Evolutionary conservation across 768 basidiomycete species (phyloP).

Genomic region (Panus rudis): DNA sequence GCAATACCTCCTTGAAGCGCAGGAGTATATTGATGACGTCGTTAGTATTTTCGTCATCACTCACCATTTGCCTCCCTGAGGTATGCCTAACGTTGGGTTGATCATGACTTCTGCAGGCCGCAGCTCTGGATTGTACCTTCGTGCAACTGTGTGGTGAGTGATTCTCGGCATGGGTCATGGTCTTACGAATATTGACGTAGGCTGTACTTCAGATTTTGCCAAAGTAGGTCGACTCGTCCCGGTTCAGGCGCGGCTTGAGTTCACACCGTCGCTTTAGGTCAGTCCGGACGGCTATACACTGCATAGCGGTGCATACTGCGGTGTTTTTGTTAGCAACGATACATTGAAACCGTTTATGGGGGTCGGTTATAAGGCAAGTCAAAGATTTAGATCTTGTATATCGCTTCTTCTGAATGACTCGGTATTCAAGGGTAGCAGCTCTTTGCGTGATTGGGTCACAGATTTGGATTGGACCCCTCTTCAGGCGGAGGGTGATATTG

Average conservation of each 20-base stretch:
- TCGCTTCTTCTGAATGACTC: too few species aligned
- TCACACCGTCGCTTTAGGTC: too few species aligned
- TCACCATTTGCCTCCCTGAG: not conserved
- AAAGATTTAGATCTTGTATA: not conserved
- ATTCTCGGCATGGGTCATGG: not conserved
- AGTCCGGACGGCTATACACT: not conserved
- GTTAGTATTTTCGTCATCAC: not conserved
- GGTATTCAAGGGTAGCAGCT: constrained; percentile 9
- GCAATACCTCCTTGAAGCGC: not conserved
- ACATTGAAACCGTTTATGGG: constrained; percentile 4
- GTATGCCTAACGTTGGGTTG: too few species aligned
- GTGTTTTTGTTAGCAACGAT: constrained; percentile 3
- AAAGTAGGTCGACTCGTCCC: too few species aligned
- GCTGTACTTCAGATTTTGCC: constrained; percentile 3
- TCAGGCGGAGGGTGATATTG: not conserved
- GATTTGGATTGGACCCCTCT: not conserved
- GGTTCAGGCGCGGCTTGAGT: too few species aligned
- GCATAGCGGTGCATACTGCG: constrained; percentile 2
- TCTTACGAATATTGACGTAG: not conserved
- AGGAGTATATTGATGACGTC: constrained; percentile 1
- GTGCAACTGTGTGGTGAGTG: constrained; percentile 7
- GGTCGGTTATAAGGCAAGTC: constrained; percentile 3
- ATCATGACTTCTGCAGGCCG: not conserved
- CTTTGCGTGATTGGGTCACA: not conserved
- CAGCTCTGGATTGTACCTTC: constrained; percentile 7